Conservation (phyloP, 371 early-diverging fungal species). For the Apophysomyces ossiformis region DNA sequence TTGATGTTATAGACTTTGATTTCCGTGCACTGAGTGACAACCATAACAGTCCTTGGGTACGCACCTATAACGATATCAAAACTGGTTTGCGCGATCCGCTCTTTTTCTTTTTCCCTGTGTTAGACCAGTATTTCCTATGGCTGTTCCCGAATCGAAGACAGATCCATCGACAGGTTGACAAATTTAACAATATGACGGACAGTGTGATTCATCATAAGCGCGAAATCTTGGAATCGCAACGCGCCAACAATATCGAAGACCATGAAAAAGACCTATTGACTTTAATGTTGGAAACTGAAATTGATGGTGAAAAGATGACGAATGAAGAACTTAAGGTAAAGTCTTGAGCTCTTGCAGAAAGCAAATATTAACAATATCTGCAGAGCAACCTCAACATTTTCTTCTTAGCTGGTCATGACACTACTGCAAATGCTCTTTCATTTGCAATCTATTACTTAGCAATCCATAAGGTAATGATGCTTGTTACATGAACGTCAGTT, state of each 20-base stretch:
- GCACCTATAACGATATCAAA: conserved; percentile 19
- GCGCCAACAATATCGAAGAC: background rate
- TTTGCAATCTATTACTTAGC: conserved; percentile 27
- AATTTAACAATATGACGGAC: conserved; percentile 13
- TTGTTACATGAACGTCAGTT: background rate
- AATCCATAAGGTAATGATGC: background rate
- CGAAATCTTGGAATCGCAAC: background rate
- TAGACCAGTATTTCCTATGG: conserved; percentile 24
- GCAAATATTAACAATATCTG: background rate
- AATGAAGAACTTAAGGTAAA: background rate
- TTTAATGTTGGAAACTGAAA: background rate
- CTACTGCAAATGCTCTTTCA: conserved; percentile 23
- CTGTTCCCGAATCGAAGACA: conserved; percentile 27
- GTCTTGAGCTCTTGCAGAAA: too few species aligned
- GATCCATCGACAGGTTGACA: conserved; percentile 14
- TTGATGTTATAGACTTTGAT: conserved; percentile 26
- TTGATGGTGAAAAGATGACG: background rate
- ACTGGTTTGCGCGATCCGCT: conserved; percentile 12
- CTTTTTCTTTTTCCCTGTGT: conserved; percentile 26
- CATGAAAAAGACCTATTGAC: conserved; percentile 7
- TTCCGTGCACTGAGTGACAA: conserved; percentile 27
- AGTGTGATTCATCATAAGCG: conserved; percentile 1
- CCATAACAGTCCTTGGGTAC: conserved; percentile 21
- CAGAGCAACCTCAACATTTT: conserved; percentile 28
- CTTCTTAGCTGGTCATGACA: conserved; percentile 33